Percentiles rank a stretch among this genome's conserved stretches.
These are phyloP conservation scores for Ceratocystis diversiconidia DNA, from an alignment of 2,329 filamentous ascomycete genomes.

Conservation along the genomic window DNA sequence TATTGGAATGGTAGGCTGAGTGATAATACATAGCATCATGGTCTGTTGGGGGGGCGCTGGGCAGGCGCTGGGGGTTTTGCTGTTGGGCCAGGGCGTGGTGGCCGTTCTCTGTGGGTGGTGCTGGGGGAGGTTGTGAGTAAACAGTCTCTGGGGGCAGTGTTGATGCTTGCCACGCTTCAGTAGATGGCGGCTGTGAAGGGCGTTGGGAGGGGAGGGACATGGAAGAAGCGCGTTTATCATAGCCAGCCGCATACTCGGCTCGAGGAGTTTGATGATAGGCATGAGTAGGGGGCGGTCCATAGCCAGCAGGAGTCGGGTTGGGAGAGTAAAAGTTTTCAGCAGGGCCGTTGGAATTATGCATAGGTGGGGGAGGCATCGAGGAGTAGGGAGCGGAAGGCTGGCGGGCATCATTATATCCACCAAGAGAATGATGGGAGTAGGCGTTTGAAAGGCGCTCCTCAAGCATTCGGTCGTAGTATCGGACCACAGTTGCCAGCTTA, in stretches of 20 bases:
- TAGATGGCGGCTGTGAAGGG: constrained; percentile 3
- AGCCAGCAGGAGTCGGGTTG: constrained; percentile 6
- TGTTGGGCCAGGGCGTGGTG: constrained; percentile 1
- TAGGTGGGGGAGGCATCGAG: constrained; percentile 48
- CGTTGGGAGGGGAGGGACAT: background rate
- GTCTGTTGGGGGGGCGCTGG: constrained; percentile 29
- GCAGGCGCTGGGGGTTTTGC: constrained; percentile 17
- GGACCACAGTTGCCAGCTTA: constrained; percentile 87
- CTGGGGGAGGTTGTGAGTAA: constrained; percentile 25
- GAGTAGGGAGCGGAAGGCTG: constrained; percentile 47
- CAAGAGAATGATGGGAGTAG: constrained; percentile 66
- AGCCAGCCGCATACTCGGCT: constrained; percentile 1
- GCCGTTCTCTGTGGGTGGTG: constrained; percentile 23
- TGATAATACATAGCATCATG: constrained; percentile 44
- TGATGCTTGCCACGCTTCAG: constrained; percentile 13
- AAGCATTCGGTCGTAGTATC: constrained; percentile 96
- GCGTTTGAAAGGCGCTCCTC: constrained; percentile 89
- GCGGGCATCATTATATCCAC: constrained; percentile 39
- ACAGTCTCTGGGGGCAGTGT: constrained; percentile 21
- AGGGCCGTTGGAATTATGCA: constrained; percentile 34
- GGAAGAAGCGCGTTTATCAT: constrained; percentile 4
- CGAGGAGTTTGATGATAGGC: constrained; percentile 4
- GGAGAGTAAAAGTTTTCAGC: constrained; percentile 75
- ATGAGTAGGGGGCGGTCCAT: constrained; percentile 6
- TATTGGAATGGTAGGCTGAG: constrained; percentile 22